Conservation (phyloP, 139 green algal genomes). For the Chlorella sp. region DNA sequence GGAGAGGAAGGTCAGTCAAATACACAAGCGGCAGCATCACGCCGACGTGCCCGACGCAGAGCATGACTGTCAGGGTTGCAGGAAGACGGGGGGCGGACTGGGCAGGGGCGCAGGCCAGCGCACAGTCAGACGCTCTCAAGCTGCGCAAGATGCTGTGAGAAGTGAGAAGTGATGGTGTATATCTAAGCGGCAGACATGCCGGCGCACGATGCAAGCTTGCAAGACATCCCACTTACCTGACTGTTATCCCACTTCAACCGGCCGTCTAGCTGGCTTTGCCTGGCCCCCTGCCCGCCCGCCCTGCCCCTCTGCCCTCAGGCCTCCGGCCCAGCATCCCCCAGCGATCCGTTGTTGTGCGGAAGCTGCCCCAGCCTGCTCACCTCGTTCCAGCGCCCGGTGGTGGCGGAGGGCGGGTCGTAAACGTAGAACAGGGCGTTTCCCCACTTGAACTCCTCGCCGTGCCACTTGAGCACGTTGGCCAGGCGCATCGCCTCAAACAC, state of each 20-base stretch:
- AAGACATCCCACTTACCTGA: too few species aligned
- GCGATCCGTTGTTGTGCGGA: not conserved
- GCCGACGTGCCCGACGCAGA: not conserved
- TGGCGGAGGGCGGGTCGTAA: not conserved
- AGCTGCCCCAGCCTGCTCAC: not conserved
- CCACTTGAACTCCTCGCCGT: slow-evolving; percentile 13
- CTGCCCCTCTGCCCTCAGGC: not conserved
- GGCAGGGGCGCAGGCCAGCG: too few species aligned
- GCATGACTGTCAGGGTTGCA: too few species aligned
- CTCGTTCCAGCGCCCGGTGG: slow-evolving; percentile 22
- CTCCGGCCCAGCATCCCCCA: not conserved
- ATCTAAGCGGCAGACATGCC: too few species aligned
- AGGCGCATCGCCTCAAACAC: not conserved
- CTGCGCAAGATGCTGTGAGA: too few species aligned
- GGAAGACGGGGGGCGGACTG: too few species aligned
- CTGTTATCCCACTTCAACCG: too few species aligned
- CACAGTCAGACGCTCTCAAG: too few species aligned
- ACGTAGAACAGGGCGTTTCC: not conserved
- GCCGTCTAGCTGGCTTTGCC: too few species aligned
- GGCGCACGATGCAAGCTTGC: too few species aligned
- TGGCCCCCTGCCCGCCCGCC: not conserved
- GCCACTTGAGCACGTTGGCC: slow-evolving; percentile 6
- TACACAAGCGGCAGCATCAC: too few species aligned
- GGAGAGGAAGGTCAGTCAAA: not conserved
- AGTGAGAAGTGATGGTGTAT: not conserved